Conservation (phyloP, 495 filamentous ascomycete species). For the Talaromyces stipitatus region DNA sequence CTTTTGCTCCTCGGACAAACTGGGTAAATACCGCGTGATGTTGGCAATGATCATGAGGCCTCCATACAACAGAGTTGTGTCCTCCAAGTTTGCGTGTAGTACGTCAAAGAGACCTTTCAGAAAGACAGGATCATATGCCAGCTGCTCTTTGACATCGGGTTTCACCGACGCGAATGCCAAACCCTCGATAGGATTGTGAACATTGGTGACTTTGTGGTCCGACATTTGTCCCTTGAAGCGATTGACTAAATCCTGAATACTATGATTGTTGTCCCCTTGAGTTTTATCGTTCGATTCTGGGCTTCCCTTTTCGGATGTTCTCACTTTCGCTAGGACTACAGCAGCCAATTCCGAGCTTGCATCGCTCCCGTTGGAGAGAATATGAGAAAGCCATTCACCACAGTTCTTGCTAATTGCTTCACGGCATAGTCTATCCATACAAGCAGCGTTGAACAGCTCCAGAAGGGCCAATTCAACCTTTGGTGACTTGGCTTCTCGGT, state of each 20-base stretch:
- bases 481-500: slow-evolving; percentile 63
- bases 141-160: slow-evolving; percentile 70
- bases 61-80: slow-evolving; percentile 72
- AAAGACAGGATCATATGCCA: slow-evolving; percentile 58
- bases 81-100: slow-evolving; percentile 50
- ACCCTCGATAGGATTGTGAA: slow-evolving; percentile 76
- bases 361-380: slow-evolving; percentile 59
- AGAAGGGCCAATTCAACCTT: slow-evolving; percentile 75
- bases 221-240: slow-evolving; percentile 74
- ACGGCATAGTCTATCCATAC: slow-evolving; percentile 70
- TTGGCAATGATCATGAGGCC: slow-evolving; percentile 77
- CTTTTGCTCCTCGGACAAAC: slow-evolving; percentile 84
- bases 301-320: slow-evolving; percentile 33
- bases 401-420: slow-evolving; percentile 75
- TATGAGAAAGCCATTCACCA: slow-evolving; percentile 71
- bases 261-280: slow-evolving; percentile 38
- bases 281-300: slow-evolving; percentile 30
- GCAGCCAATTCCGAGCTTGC: slow-evolving; percentile 64
- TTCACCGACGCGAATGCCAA: slow-evolving; percentile 84
- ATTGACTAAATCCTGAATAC: slow-evolving; percentile 63
- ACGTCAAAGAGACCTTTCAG: slow-evolving; percentile 57
- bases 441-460: slow-evolving; percentile 85
- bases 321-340: slow-evolving; percentile 76
- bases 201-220: slow-evolving; percentile 46
- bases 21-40: slow-evolving; percentile 71